phyloP scores from a whole-genome alignment of 176 grass and related monocot species.

The Areca catechu region DNA sequence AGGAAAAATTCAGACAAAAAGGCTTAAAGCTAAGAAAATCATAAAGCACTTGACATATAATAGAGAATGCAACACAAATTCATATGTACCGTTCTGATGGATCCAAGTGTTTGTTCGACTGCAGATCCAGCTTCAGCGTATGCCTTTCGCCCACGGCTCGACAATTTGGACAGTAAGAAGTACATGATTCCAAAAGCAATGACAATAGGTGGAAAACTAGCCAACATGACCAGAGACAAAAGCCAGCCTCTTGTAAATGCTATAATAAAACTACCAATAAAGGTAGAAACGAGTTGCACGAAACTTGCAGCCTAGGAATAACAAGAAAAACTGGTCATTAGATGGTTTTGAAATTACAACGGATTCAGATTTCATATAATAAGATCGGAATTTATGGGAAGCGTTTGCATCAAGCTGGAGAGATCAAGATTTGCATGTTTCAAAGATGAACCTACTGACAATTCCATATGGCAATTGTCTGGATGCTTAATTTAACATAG shows the following conservation, averaged over 20 bases:
- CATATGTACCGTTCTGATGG: slow-evolving; percentile 55
- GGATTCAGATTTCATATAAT: no score
- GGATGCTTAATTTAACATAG: no score
- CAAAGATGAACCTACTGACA: no score
- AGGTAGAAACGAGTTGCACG: slow-evolving; percentile 45
- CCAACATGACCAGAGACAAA: slow-evolving; percentile 49
- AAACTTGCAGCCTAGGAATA: slow-evolving; percentile 44
- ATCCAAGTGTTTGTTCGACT: slow-evolving; percentile 63
- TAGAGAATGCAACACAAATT: no score
- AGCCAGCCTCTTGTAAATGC: slow-evolving; percentile 59
- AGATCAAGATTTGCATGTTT: no score
- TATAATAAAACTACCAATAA: slow-evolving; percentile 47
- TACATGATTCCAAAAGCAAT: slow-evolving; percentile 43
- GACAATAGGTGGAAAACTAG: slow-evolving; percentile 42
- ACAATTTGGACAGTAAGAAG: slow-evolving; percentile 38
- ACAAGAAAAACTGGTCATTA: not conserved
- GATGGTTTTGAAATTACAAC: no score
- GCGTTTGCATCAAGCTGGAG: no score
- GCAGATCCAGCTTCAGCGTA: slow-evolving; percentile 65
- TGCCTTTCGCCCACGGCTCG: slow-evolving; percentile 44
- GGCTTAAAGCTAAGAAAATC: no score
- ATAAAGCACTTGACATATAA: no score
- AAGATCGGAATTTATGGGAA: no score
- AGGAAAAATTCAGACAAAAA: not conserved
- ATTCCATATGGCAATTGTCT: no score